Evolutionary conservation across 192 early-diverging fungal species (phyloP).

Genomic region (Spizellomyces sp.): DNA sequence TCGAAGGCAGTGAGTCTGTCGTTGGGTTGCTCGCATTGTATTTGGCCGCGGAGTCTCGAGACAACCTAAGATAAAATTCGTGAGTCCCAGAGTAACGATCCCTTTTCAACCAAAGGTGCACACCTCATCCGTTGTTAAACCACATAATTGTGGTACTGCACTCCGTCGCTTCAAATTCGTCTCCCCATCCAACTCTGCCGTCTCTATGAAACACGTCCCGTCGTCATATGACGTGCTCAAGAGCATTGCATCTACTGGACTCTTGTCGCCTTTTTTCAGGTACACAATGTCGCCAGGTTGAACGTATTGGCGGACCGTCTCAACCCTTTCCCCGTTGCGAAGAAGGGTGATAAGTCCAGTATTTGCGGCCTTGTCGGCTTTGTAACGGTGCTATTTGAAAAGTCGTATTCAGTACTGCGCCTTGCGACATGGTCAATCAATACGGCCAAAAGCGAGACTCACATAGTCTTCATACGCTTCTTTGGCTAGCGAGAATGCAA

Average conservation of each 20-base stretch:
- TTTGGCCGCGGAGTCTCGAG: slow-evolving; percentile 24
- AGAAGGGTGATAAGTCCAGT: slow-evolving; percentile 26
- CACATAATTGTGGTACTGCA: slow-evolving; percentile 35
- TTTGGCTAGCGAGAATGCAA: slow-evolving; percentile 52
- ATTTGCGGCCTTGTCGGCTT: slow-evolving; percentile 48
- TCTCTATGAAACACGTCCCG: slow-evolving; percentile 62
- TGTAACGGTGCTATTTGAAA: slow-evolving; percentile 30
- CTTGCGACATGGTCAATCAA: background rate
- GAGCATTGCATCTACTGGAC: slow-evolving; percentile 53
- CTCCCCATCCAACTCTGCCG: slow-evolving; percentile 63
- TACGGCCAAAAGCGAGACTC: background rate
- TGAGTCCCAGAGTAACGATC: no score
- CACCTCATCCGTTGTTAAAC: slow-evolving; percentile 37
- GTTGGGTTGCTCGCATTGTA: slow-evolving; percentile 60
- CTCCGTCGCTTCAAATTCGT: slow-evolving; percentile 58
- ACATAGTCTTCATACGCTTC: slow-evolving; percentile 62
- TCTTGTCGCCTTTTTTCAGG: slow-evolving; percentile 54
- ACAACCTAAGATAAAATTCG: background rate
- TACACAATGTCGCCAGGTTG: slow-evolving; percentile 53
- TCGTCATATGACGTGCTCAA: slow-evolving; percentile 49
- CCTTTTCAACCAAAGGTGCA: background rate
- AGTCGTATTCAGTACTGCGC: background rate
- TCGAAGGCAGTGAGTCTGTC: slow-evolving; percentile 51
- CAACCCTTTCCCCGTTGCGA: slow-evolving; percentile 31
- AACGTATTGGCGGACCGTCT: slow-evolving; percentile 37